Conservation (phyloP, 2,329 filamentous ascomycete species). For the Venturia pyrina region DNA sequence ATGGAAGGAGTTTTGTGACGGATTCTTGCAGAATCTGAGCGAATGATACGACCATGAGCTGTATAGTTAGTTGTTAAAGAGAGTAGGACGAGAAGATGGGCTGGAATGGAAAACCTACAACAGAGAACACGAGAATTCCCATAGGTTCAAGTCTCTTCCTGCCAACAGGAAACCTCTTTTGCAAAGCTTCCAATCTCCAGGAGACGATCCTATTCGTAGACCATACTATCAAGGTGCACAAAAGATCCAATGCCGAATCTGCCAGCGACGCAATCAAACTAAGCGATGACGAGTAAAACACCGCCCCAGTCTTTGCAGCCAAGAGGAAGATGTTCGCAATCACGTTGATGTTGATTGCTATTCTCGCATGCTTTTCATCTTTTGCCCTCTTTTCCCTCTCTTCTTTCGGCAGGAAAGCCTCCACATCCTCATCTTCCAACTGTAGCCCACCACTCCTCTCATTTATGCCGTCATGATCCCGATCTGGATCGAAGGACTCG, state of each 20-base stretch:
- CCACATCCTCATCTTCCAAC: constrained; percentile 39
- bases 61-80: constrained; percentile 18
- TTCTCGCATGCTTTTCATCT: constrained; percentile 39
- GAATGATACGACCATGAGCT: constrained; percentile 80
- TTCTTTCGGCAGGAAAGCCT: constrained; percentile 45
- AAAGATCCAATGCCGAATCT: constrained; percentile 50
- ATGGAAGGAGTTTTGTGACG: constrained; percentile 45
- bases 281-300: constrained; percentile 46
- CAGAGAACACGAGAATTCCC: constrained; percentile 70
- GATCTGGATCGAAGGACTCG: constrained; percentile 50
- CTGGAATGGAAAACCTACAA: constrained; percentile 32
- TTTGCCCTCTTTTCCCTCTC: constrained; percentile 40
- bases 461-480: constrained; percentile 41
- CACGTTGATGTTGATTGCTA: constrained; percentile 52
- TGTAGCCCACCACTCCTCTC: constrained; percentile 44
- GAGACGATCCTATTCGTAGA: constrained; percentile 48
- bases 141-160: constrained; percentile 67
- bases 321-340: constrained; percentile 50
- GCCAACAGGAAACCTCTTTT: constrained; percentile 55
- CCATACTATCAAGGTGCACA: constrained; percentile 53
- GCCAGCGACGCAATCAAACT: constrained; percentile 45
- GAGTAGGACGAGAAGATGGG: neutral
- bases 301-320: constrained; percentile 45
- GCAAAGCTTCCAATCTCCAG: constrained; percentile 43
- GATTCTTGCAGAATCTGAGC: constrained; percentile 58